Percentiles rank a stretch among this genome's conserved stretches.
Conservation (phyloP, 495 filamentous ascomycete species). For the Aspergillus incahuasiensis region DNA sequence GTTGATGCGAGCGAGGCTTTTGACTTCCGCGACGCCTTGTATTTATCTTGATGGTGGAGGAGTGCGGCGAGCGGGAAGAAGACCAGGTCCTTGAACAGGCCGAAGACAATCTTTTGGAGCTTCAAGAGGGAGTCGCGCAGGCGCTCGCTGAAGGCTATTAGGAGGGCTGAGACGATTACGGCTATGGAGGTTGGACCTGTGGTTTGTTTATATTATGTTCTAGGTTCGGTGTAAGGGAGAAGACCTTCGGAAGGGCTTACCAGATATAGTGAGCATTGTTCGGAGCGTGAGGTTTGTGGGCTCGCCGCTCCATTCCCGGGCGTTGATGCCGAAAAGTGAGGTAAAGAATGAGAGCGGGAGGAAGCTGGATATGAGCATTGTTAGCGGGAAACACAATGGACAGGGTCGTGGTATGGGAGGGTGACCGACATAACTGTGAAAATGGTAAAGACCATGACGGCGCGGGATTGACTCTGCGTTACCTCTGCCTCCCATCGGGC, state of each 20-base stretch:
- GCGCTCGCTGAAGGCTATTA: constrained; percentile 40
- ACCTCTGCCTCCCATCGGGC: constrained; percentile 60
- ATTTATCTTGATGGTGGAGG: neutral
- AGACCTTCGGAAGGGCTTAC: constrained; percentile 13
- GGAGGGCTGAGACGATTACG: constrained; percentile 39
- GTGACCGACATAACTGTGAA: constrained; percentile 59
- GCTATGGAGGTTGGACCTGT: constrained; percentile 35
- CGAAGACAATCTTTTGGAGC: constrained; percentile 23
- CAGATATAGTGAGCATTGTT: constrained; percentile 35
- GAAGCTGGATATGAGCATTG: constrained; percentile 33
- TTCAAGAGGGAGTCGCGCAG: constrained; percentile 29
- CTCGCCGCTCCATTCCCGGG: constrained; percentile 55
- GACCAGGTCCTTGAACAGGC: constrained; percentile 26
- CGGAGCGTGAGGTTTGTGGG: constrained; percentile 25
- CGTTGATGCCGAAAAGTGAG: constrained; percentile 62
- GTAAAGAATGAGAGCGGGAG: constrained; percentile 65
- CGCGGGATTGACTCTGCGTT: constrained; percentile 56
- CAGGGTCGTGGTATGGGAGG: constrained; percentile 34
- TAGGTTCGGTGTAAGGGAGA: neutral
- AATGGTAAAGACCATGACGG: constrained; percentile 66
- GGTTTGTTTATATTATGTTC: constrained; percentile 14
- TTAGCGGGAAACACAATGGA: constrained; percentile 11
- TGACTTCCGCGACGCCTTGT: constrained; percentile 6
- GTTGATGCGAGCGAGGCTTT: constrained; percentile 14
- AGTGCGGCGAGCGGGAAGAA: constrained; percentile 10